Conservation (phyloP, 129 eudicot species). For the Flaveria brownii region DNA sequence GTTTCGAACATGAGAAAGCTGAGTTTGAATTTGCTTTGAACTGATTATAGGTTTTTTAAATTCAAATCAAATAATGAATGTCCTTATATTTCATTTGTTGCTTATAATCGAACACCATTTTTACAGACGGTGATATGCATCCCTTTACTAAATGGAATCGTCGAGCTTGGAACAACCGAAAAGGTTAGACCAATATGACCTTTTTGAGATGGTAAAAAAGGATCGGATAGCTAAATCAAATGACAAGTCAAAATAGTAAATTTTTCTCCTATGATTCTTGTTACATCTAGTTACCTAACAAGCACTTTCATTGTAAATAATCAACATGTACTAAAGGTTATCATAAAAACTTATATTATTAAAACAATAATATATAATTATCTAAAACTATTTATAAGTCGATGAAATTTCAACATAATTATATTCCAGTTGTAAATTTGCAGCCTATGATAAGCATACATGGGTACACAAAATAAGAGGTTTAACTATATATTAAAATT, state of each 20-base stretch:
- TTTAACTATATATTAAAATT: no score
- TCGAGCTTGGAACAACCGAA: constrained; percentile 74
- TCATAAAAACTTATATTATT: no score
- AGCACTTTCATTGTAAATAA: no score
- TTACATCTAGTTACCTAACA: background rate
- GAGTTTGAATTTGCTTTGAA: no score
- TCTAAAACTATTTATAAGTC: background rate
- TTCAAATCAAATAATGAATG: no score
- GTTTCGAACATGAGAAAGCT: no score
- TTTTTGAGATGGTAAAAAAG: constrained; percentile 5
- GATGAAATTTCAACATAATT: background rate
- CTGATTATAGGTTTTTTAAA: no score
- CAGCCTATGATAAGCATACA: no score
- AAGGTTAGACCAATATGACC: constrained; percentile 42
- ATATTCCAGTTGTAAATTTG: no score
- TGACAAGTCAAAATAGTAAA: background rate
- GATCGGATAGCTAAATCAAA: background rate
- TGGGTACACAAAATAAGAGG: no score
- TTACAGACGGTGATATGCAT: constrained; percentile 89
- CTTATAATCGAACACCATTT: background rate
- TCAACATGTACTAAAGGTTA: background rate
- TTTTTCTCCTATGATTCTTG: background rate
- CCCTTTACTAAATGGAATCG: constrained; percentile 78
- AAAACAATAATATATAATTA: no score
- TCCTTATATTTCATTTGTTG: background rate